These are phyloP conservation scores for Trametes elegans DNA, from an alignment of 768 basidiomycete genomes.

Conservation along the genomic window DNA sequence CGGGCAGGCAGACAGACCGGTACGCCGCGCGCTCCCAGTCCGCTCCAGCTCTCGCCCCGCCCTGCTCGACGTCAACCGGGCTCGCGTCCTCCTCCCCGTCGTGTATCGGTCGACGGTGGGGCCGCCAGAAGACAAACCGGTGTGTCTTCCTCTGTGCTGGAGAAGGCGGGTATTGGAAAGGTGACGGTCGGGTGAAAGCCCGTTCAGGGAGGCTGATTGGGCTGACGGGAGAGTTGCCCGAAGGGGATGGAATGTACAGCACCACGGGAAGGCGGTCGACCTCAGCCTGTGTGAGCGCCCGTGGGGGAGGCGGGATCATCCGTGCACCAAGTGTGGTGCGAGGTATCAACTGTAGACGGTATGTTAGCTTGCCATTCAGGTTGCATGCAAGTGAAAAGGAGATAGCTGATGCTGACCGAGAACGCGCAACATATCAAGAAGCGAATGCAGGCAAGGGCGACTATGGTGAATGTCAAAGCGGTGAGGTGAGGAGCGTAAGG, in stretches of 20 bases:
- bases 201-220: background rate
- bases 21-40: conserved; percentile 72
- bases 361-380: too few relatives aligned
- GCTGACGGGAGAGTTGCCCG: background rate
- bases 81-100: too few relatives aligned
- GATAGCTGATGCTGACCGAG: too few relatives aligned
- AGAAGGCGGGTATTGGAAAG: background rate
- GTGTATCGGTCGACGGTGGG: background rate
- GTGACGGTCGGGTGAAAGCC: background rate
- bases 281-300: background rate
- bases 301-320: background rate
- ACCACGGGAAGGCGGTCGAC: conserved; percentile 10
- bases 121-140: conserved; percentile 7
- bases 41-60: conserved; percentile 29
- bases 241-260: conserved; percentile 6
- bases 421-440: too few relatives aligned
- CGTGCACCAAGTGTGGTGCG: too few relatives aligned
- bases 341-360: background rate
- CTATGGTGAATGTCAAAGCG: too few relatives aligned
- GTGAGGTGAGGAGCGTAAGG: too few relatives aligned
- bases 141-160: background rate
- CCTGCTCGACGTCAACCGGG: background rate
- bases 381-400: too few relatives aligned
- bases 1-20: conserved; percentile 78
- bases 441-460: too few relatives aligned